Conservation (phyloP, 106 monocot genomes). For the Acorus calamus region DNA sequence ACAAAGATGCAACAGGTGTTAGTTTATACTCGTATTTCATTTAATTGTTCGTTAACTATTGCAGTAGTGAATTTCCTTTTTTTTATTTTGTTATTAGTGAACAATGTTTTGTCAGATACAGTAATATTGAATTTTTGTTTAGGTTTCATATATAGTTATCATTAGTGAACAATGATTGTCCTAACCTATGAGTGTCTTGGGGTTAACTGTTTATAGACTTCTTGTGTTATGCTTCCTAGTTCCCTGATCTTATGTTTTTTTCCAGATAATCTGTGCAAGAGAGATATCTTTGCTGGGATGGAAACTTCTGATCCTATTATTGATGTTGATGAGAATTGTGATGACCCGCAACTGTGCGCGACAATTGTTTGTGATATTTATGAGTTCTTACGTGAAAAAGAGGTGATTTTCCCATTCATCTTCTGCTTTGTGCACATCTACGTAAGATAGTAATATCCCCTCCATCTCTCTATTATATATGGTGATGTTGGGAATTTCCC, state of each 20-base stretch:
- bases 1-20: slow-evolving; percentile 31
- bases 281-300: slow-evolving; percentile 22
- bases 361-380: slow-evolving; percentile 76
- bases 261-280: slow-evolving; percentile 14
- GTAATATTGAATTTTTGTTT: neutral
- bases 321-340: slow-evolving; percentile 46
- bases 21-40: neutral
- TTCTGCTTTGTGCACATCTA: neutral
- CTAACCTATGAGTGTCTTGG: no score
- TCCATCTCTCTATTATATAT: neutral
- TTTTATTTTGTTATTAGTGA: no score
- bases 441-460: neutral
- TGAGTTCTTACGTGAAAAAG: slow-evolving; percentile 46
- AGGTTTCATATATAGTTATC: neutral
- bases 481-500: no score
- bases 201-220: no score
- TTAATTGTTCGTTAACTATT: no score
- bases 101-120: no score
- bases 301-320: slow-evolving; percentile 21
- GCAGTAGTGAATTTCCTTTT: no score
- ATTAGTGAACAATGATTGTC: no score
- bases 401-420: slow-evolving; percentile 28
- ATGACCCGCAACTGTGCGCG: slow-evolving; percentile 66
- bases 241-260: neutral
- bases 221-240: neutral